Evolutionary conservation across 176 grass and related monocot genomes (phyloP), one percentile per base, ranked within the genome.

Genomic region (Panicum miliaceum): DNA sequence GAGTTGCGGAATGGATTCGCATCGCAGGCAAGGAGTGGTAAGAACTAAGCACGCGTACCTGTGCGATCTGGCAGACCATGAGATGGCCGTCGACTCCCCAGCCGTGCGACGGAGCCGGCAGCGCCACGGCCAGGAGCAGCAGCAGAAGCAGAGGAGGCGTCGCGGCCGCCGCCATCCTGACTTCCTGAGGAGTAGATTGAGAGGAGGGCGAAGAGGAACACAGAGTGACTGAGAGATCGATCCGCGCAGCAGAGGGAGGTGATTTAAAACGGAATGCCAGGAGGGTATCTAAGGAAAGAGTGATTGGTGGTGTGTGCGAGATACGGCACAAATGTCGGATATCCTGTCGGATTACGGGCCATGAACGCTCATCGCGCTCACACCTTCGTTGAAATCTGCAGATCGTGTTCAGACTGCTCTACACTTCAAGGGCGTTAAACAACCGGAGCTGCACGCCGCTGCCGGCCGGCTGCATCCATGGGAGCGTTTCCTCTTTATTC

Each of bases 31-130:
- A 2, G 6, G 2, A 63, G 2, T 7, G 4, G 4, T 12, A 3
- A 27, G 27, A 54, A 22, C 22, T 1, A 13, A 26, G 47, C 35
- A 0, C 3, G n/a, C 52, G 22, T 87, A 79, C 92, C 72, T 94
- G 87, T 37, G 92, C 89, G 79, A 94, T 91, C 32, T 88, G 77
- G 89, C 92, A 94, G 79, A 80, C 3, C 40, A 85, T 92, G 72
- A 59, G 20, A 29, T 94, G 92, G 36, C 92, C 92, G 18, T 86
- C 82, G 25, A 87, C 45, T 69, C 89, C 87, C 92, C 92, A 94
- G 5, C 67, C 89, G 51, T 73, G 46, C 20, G 76, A 64, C 57
- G 72, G 65, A 22, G 81, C 62, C 53, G 87, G 89, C 9, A 94
- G 54, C 34, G 35, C 43, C 34, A 25, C 56, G 1, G 78, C 38